Evolutionary conservation across 495 filamentous ascomycete species (phyloP), one percentile per base, ranked within the genome.

Genomic region (Penicillium tannophilum): DNA sequence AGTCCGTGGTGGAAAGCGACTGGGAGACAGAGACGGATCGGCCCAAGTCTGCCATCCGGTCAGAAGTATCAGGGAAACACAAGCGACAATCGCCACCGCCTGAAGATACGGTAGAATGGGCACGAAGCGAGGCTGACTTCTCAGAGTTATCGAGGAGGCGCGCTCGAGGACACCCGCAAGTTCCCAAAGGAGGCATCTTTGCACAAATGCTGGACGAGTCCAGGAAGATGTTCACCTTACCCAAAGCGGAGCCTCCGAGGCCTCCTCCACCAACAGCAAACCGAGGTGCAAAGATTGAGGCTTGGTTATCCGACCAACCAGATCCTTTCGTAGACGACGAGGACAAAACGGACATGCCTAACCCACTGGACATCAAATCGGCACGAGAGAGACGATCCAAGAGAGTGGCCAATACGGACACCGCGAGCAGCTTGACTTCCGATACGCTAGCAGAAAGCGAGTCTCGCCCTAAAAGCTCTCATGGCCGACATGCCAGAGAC

Each of bases 291-390:
- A 62, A 90, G 75, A 90, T 93, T 46, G 88, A 92, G 72, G 86
- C 86, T 3, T 93, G 90, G 90, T 73, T 93, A 33, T 87, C 87
- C 50, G 80, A 79, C 23, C 91, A 88, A 1, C 78, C 84, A 11
- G 90, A 93, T 62, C 89, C 90, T 8, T 91, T 92, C 60, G 63
- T 89, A 20, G 87, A 90, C 20, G 59, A 74, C 33, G 69, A 68
- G 30, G 54, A 69, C 16, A 68, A 76, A 35, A 71, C 69, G 23
- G 78, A 82, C 35, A 70, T 79, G 20, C 77, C 81, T 19, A 73
- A 73, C 26, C 70, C 82, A 7, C 55, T 79, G 41, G 78, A 81
- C 43, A 75, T 72, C 17, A 75, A 67, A 51, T 64, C 70, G 17
- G 71, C 66, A 42, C 65, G 65, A 47, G 59, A 64, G n/a, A 67